phyloP scores from a whole-genome alignment of 805 yeast species.

The Lipomyces orientalis region DNA sequence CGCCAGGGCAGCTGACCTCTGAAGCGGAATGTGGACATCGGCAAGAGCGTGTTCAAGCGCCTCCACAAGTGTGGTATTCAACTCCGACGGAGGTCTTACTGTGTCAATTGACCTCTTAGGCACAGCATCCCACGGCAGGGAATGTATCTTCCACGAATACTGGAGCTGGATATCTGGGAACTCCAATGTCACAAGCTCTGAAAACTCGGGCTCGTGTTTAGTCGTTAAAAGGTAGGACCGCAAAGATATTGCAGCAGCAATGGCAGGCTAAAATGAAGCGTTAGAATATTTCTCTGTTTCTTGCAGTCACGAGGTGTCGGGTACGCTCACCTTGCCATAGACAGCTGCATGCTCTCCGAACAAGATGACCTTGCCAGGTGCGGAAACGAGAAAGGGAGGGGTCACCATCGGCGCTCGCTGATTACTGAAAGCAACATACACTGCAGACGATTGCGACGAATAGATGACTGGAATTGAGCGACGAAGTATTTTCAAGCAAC shows the following conservation, averaged over 20 bases:
- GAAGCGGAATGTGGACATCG: slow-evolving; percentile 60
- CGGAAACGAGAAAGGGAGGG: slow-evolving; percentile 74
- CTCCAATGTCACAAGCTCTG: slow-evolving; percentile 61
- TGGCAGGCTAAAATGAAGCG: slow-evolving; percentile 66
- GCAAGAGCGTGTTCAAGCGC: slow-evolving; percentile 54
- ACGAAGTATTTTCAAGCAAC: not conserved
- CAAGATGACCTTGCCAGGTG: slow-evolving; percentile 95
- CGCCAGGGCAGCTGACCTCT: slow-evolving; percentile 78
- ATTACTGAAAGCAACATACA: not conserved
- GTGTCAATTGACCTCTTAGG: slow-evolving; percentile 37
- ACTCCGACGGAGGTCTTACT: slow-evolving; percentile 46
- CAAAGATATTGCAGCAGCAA: slow-evolving; percentile 90
- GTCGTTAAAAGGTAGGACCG: slow-evolving; percentile 79
- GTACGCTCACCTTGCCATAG: slow-evolving; percentile 60
- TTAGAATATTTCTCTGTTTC: not conserved
- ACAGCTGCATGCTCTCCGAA: slow-evolving; percentile 99
- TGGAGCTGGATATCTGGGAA: slow-evolving; percentile 82
- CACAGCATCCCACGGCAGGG: slow-evolving; percentile 64
- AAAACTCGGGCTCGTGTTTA: slow-evolving; percentile 47
- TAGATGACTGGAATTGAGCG: not conserved
- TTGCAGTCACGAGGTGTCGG: not conserved
- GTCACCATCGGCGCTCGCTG: slow-evolving; percentile 17
- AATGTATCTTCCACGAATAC: slow-evolving; percentile 64
- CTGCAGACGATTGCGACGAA: not conserved
- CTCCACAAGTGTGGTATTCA: slow-evolving; percentile 63